A percentile compares a stretch with the other conserved stretches of the same genome.
Evolutionary conservation across 306 rosid genomes (phyloP).

Genomic region (Dalbergia cultrata): DNA sequence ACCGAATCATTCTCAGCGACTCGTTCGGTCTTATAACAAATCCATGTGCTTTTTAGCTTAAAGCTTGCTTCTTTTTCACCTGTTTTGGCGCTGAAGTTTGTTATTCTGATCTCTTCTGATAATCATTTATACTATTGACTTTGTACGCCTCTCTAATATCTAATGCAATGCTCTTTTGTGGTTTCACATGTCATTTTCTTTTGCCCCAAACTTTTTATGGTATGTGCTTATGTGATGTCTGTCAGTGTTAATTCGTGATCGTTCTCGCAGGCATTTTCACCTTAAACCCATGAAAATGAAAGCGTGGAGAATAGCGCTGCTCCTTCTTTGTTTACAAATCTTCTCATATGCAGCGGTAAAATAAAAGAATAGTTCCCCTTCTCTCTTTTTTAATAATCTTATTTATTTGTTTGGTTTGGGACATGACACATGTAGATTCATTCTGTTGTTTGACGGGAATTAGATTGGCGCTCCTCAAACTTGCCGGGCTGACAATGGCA

Average conservation of each 20-base stretch:
- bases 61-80: not conserved
- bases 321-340: constrained; percentile 59
- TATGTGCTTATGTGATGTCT: not conserved
- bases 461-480: constrained; percentile 73
- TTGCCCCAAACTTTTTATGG: not conserved
- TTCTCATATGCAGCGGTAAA: constrained; percentile 65
- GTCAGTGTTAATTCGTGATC: constrained; percentile 6
- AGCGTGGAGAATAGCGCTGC: constrained; percentile 49
- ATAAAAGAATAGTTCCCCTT: not conserved
- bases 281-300: constrained; percentile 57
- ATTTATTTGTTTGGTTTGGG: not conserved
- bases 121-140: not conserved
- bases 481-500: constrained; percentile 68
- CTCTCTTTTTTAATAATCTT: not conserved
- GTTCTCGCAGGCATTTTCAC: constrained; percentile 43
- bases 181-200: not conserved
- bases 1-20: too few species aligned
- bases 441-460: constrained; percentile 17
- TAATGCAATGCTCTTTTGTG: not conserved
- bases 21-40: too few species aligned
- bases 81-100: not conserved
- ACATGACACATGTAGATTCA: not conserved
- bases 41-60: not conserved
- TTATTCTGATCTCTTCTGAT: not conserved
- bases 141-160: not conserved